Conservation (phyloP, 805 yeast genomes). For the Naumovozyma baii region DNA sequence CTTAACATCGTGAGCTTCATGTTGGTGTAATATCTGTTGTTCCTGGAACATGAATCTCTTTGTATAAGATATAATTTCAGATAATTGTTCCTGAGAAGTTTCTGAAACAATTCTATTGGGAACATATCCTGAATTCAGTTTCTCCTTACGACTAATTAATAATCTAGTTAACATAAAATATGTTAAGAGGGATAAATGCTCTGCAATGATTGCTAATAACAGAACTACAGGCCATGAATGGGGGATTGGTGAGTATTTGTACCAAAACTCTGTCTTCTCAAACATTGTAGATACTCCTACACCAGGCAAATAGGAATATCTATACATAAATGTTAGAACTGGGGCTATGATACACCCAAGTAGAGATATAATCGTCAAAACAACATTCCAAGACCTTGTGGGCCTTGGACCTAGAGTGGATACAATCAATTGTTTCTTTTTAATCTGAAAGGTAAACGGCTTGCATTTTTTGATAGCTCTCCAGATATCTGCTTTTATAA, state of each 20-base stretch:
- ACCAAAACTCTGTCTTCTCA: slow-evolving; percentile 19
- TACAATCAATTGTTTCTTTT: background rate
- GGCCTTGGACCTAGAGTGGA: background rate
- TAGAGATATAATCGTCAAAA: slow-evolving; percentile 57
- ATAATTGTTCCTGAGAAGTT: slow-evolving; percentile 3
- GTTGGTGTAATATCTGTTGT: too few species aligned
- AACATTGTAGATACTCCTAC: slow-evolving; percentile 11
- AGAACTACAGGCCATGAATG: slow-evolving; percentile 30
- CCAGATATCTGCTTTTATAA: slow-evolving; percentile 24
- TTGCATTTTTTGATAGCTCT: slow-evolving; percentile 24
- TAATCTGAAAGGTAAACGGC: slow-evolving; percentile 9
- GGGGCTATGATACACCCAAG: slow-evolving; percentile 64
- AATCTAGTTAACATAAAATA: slow-evolving; percentile 7
- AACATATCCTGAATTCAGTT: background rate
- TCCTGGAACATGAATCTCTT: slow-evolving; percentile 5
- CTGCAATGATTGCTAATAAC: slow-evolving; percentile 27
- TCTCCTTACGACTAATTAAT: slow-evolving; percentile 1
- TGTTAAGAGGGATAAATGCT: slow-evolving; percentile 16
- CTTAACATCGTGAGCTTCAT: background rate
- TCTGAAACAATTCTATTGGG: slow-evolving; percentile 1
- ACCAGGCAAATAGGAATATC: slow-evolving; percentile 36
- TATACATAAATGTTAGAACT: slow-evolving; percentile 63
- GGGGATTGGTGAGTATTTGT: slow-evolving; percentile 16
- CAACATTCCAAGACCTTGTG: slow-evolving; percentile 61
- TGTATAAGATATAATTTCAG: slow-evolving; percentile 5